Evolutionary conservation across 129 eudicot species (phyloP), one percentile per base, ranked within the genome.

Genomic region (Helianthus tuberosus): DNA sequence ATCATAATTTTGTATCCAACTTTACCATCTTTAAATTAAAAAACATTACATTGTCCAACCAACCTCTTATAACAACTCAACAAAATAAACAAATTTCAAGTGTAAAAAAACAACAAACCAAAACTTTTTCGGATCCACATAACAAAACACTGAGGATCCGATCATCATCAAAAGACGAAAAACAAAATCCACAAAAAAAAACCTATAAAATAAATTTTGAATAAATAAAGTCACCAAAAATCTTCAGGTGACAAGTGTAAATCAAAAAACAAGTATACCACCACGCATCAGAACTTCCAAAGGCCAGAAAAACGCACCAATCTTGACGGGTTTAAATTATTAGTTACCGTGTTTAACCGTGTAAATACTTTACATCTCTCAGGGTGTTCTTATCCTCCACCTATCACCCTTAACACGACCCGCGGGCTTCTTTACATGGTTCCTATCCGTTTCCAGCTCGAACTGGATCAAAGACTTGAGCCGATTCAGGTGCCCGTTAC

Each of bases 401-500:
- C 86, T 75, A 53, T 83, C 90, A 66, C 74, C 64, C 69, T 81
- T 91, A 74, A 75, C 75, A 75, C 84, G 89, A 54, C 83, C 77
- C 9, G 73, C 23, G 8, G 80, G 80, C 78, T 84, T 87, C 85
- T 87, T 77, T 17, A 83, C 11, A 71, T 78, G 82, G 77, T 52
- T 78, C 49, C 89, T 58, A 27, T 86, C 91, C 0, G 83, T 82
- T 74, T 81, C 93, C 69, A 84, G 73, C 59, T 86, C 93, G 2
- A 87, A 77, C 14, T 86, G 89, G 65, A 92, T 85, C 61, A 75
- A 74, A 20, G 90, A 78, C 15, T 88, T 88, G 81, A 91, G 69
- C 68, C 90, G 84, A 73, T 82, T 85, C 59, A 92, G 66, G 52
- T 87, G 96, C 29, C 91, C 96, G 35, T 35, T 61, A 70, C 97